These are phyloP conservation scores for Begonia loranthoides DNA, from an alignment of 306 rosid genomes.

Conservation along the genomic window DNA sequence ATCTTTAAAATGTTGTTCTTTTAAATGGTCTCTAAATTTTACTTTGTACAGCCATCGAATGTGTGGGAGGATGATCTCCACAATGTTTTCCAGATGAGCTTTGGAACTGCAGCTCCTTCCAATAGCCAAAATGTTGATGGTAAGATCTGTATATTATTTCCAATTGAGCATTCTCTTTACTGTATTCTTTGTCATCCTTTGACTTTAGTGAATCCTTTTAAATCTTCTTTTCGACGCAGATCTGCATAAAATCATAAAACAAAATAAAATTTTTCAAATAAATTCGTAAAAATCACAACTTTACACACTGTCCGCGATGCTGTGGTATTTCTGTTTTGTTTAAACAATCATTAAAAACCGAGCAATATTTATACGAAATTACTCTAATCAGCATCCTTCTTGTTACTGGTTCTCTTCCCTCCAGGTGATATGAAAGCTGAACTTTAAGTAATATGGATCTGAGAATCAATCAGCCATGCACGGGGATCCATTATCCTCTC, in stretches of 20 bases:
- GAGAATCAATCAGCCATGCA: neutral
- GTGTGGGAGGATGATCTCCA: conserved; percentile 93
- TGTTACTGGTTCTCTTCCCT: conserved; percentile 24
- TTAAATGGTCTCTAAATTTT: neutral
- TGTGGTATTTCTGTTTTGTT: no score
- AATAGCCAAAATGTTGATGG: conserved; percentile 57
- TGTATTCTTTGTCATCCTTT: no score
- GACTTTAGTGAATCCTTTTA: no score
- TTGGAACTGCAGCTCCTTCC: conserved; percentile 34
- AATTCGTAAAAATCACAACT: no score
- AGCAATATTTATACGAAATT: neutral
- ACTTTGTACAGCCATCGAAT: conserved; percentile 34
- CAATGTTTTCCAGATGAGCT: conserved; percentile 75
- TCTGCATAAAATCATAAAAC: no score
- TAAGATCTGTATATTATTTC: conserved; percentile 6
- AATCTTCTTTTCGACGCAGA: no score
- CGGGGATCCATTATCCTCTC: no score
- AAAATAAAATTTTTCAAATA: no score
- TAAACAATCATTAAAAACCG: no score
- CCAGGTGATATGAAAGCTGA: conserved; percentile 45
- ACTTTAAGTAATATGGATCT: neutral
- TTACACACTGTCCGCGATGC: no score
- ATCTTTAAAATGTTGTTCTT: neutral
- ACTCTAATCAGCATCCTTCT: neutral
- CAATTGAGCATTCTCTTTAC: no score